Conservation (phyloP, 768 basidiomycete species). For the Podaxis pistillaris region DNA sequence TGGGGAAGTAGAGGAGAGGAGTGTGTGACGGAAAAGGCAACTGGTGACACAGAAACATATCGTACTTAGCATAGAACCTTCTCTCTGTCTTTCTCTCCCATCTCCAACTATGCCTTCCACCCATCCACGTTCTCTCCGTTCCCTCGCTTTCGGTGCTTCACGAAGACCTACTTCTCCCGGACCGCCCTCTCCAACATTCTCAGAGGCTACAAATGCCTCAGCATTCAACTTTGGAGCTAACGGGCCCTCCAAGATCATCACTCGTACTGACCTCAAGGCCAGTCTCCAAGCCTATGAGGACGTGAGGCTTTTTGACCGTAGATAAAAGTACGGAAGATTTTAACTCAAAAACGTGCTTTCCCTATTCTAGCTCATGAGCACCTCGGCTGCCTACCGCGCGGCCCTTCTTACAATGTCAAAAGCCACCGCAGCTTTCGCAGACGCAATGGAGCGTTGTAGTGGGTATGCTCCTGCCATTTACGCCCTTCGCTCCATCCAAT, state of each 20-base stretch:
- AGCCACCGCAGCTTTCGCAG: constrained; percentile 82
- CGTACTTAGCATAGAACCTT: not conserved
- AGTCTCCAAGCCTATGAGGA: constrained; percentile 82
- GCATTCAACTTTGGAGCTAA: constrained; percentile 72
- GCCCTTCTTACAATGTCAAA: constrained; percentile 80
- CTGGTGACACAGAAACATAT: constrained; percentile 7
- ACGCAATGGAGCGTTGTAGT: constrained; percentile 82
- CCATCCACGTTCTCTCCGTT: constrained; percentile 56
- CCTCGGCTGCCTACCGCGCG: constrained; percentile 76
- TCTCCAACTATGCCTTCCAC: constrained; percentile 36
- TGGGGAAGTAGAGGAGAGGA: not conserved
- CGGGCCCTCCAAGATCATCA: constrained; percentile 81
- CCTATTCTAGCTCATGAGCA: constrained; percentile 62
- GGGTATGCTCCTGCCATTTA: constrained; percentile 46
- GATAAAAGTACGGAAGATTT: not conserved
- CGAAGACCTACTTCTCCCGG: constrained; percentile 46
- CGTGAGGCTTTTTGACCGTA: constrained; percentile 34
- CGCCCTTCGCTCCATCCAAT: not conserved
- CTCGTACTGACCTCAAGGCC: constrained; percentile 71
- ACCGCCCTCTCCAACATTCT: constrained; percentile 83
- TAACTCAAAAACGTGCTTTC: not conserved
- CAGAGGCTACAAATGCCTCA: constrained; percentile 77
- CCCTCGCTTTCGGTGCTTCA: constrained; percentile 46
- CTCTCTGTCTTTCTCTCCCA: constrained; percentile 6
- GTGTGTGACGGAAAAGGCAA: constrained; percentile 12